These are phyloP conservation scores for Syncephalastrum contaminatum DNA, from an alignment of 371 early-diverging fungal genomes.

Conservation along the genomic window DNA sequence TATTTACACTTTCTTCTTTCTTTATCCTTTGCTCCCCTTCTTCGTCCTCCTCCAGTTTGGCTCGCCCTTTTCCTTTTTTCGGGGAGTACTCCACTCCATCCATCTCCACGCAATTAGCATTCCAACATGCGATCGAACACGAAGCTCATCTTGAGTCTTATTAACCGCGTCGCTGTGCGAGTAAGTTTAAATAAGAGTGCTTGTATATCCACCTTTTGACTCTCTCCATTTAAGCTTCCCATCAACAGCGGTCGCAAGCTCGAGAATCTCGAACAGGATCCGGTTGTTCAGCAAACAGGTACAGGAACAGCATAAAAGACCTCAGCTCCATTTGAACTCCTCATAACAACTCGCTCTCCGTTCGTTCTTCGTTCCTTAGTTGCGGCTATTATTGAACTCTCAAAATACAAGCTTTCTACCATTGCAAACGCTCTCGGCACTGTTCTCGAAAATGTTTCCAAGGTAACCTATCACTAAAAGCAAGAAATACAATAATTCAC, in stretches of 20 bases:
- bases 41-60: too few relatives aligned
- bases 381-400: constrained; percentile 65
- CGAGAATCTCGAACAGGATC: constrained; percentile 63
- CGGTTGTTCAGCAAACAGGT: constrained; percentile 67
- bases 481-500: neutral
- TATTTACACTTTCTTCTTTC: too few relatives aligned
- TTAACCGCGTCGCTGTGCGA: constrained; percentile 52
- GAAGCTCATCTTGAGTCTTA: constrained; percentile 49
- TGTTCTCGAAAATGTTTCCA: constrained; percentile 63
- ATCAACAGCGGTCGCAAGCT: constrained; percentile 54
- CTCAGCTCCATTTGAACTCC: neutral
- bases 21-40: too few relatives aligned
- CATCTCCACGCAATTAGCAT: too few relatives aligned
- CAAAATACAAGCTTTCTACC: constrained; percentile 54
- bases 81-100: too few relatives aligned
- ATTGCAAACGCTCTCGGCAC: constrained; percentile 57
- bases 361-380: constrained; percentile 21
- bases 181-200: constrained; percentile 22
- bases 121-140: constrained; percentile 39
- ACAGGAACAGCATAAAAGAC: constrained; percentile 1
- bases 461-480: constrained; percentile 38
- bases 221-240: constrained; percentile 50
- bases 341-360: constrained; percentile 1
- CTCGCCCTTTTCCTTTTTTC: too few relatives aligned
- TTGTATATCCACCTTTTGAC: neutral